Conservation (phyloP, 2,329 filamentous ascomycete species). For the Venturia pyrina region DNA sequence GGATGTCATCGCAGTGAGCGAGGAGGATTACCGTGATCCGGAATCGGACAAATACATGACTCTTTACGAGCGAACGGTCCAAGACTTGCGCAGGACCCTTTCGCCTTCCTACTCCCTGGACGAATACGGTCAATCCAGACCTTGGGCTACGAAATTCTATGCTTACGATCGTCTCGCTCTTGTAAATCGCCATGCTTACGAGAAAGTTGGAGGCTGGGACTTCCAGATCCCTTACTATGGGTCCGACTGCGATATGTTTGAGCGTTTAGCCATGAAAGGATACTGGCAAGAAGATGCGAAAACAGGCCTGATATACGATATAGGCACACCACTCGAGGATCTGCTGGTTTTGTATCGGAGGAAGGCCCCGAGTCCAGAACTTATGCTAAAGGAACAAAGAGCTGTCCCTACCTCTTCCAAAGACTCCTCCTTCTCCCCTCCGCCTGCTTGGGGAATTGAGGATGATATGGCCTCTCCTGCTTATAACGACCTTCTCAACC, state of each 20-base stretch:
- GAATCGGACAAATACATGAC: constrained; percentile 19
- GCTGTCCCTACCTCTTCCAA: too few relatives aligned
- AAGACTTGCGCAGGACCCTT: constrained; percentile 12
- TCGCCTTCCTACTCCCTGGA: constrained; percentile 13
- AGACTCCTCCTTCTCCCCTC: too few relatives aligned
- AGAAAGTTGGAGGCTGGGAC: constrained; percentile 47
- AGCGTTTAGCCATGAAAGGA: constrained; percentile 3
- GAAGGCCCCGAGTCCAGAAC: not conserved
- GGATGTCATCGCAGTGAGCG: constrained; percentile 39
- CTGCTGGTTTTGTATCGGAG: constrained; percentile 3
- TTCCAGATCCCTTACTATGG: constrained; percentile 46
- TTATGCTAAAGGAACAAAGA: too few relatives aligned
- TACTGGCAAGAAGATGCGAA: not conserved
- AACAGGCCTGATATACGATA: constrained; percentile 6
- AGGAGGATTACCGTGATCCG: constrained; percentile 23
- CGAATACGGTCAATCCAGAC: not conserved
- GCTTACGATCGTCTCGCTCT: constrained; percentile 48
- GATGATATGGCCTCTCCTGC: not conserved
- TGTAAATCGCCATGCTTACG: constrained; percentile 43
- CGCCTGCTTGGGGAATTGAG: not conserved
- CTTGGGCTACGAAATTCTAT: constrained; percentile 47
- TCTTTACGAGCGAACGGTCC: constrained; percentile 21
- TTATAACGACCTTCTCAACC: not conserved
- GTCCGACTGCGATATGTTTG: constrained; percentile 8
- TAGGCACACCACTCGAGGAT: constrained; percentile 2